A percentile compares a stretch with the other conserved stretches of the same genome.
These are phyloP conservation scores for Alternaria postmessia DNA, from an alignment of 2,329 filamentous ascomycete genomes.

Conservation along the genomic window DNA sequence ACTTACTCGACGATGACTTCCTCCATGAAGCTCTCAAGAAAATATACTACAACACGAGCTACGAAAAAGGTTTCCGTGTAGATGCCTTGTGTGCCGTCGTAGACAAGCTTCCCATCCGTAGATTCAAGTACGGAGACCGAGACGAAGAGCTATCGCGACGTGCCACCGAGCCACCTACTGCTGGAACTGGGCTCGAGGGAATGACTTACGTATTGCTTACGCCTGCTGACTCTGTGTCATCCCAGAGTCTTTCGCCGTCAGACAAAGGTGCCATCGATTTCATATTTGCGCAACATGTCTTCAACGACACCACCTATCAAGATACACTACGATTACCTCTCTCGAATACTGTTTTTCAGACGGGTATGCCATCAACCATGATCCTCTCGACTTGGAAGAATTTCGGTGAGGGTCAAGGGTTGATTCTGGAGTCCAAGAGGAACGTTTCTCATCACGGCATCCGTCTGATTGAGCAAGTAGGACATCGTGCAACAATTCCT, in stretches of 20 bases:
- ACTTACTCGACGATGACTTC: constrained; percentile 41
- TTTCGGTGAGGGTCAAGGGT: not conserved
- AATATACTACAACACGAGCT: constrained; percentile 17
- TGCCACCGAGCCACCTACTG: constrained; percentile 19
- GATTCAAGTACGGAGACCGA: not conserved
- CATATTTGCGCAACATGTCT: constrained; percentile 14
- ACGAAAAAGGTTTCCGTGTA: constrained; percentile 9
- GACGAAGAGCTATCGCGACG: constrained; percentile 4
- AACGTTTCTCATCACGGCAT: constrained; percentile 30
- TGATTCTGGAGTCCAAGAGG: constrained; percentile 20
- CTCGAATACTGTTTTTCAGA: constrained; percentile 81
- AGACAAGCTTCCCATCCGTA: constrained; percentile 45
- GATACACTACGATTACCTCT: constrained; percentile 66
- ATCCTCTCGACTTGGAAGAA: constrained; percentile 34
- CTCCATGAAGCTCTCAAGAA: constrained; percentile 34
- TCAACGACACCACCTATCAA: not conserved
- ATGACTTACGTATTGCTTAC: constrained; percentile 41
- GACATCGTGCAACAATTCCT: not conserved
- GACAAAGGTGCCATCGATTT: constrained; percentile 41
- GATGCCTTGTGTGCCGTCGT: constrained; percentile 48
- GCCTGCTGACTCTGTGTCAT: constrained; percentile 18
- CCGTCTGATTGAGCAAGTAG: constrained; percentile 7
- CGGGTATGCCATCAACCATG: constrained; percentile 58
- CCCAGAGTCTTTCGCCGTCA: constrained; percentile 5
- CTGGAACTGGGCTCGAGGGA: constrained; percentile 44